Evolutionary conservation across 495 filamentous ascomycete species (phyloP).

Genomic region (Trichoderma erinaceum): DNA sequence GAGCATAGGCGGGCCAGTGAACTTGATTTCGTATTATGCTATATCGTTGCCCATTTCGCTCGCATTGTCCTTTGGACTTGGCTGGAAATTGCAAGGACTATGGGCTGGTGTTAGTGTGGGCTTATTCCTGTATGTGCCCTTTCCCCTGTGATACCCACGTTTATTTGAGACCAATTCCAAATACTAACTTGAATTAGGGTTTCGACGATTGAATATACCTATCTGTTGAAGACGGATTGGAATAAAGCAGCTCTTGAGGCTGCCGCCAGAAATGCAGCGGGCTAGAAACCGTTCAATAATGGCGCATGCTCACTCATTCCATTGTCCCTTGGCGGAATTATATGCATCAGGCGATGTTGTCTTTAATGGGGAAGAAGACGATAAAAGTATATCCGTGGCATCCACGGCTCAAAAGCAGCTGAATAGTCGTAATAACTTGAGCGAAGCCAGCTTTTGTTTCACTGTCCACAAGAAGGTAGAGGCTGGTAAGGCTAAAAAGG

Average conservation of each 20-base stretch:
- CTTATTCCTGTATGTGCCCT: constrained; percentile 32
- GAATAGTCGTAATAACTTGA: neutral
- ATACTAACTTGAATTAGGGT: constrained; percentile 34
- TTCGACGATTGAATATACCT: constrained; percentile 53
- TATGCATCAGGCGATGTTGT: neutral
- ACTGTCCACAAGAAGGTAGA: neutral
- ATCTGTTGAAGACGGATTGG: constrained; percentile 59
- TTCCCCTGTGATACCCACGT: neutral
- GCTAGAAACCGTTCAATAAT: constrained; percentile 29
- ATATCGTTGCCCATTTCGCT: constrained; percentile 70
- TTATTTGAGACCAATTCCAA: constrained; percentile 13
- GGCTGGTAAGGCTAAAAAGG: neutral
- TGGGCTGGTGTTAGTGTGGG: constrained; percentile 64
- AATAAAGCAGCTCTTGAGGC: constrained; percentile 65
- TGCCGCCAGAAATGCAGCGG: constrained; percentile 51
- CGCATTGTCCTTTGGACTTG: constrained; percentile 56
- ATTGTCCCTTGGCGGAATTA: neutral
- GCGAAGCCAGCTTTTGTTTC: neutral
- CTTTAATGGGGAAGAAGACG: neutral
- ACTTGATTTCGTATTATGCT: constrained; percentile 66
- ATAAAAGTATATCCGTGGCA: neutral
- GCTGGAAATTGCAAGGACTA: constrained; percentile 59
- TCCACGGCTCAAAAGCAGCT: neutral
- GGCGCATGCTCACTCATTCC: neutral
- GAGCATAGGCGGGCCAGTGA: constrained; percentile 68